Base-by-base conservation (phyloP, 2,329 filamentous ascomycete species). In the Claviceps quebecensis region DNA sequence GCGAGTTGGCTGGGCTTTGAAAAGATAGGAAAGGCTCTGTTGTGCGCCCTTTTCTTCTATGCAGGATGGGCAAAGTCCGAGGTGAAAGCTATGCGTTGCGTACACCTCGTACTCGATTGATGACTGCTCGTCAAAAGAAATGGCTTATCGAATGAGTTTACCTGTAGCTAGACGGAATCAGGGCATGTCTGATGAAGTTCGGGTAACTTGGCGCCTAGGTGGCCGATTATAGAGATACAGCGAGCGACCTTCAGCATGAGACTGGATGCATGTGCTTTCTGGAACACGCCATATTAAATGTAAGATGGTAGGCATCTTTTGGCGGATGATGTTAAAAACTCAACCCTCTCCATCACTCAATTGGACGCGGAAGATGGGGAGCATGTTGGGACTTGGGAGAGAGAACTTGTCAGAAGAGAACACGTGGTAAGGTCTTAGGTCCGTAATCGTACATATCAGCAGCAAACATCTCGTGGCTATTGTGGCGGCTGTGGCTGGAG, bases 401-500 rank as follows among this genome's bases (percentile, higher is more conserved):
- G 19, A 19, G 26, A 16, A 44, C 19, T 19, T 19, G 19, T 19
- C 19, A 19, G 41, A 46, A 37, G 29, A 22, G 45, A 47, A 47
- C 45, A 47, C 45, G 45, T 46, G 44, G 44, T 47, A 29, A n/a
- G n/a, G n/a, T n/a, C n/a, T n/a, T 34, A 1, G 26, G 29, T 34
- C 4, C 29, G 14, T 13, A 45, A 34, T 34, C 22, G 16, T 26
- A 23, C 5, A 22, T 22, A 23, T 23, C 7, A n/a, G 16, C 44
- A 45, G 44, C 26, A 26, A 36, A n/a, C 22, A 44, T 5, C 41
- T 5, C 5, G 16, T 34, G 44, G 48, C 38, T 5, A 17, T 14
- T n/a, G 48, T 47, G 48, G 48, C 45, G 13, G 45, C 48, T 53
- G 49, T 51, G 44, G 49, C 48, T 45, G 40, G 51, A 34, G 44